These are phyloP conservation scores for Parachaetomium inaequale DNA, from an alignment of 495 filamentous ascomycete genomes.

Conservation along the genomic window DNA sequence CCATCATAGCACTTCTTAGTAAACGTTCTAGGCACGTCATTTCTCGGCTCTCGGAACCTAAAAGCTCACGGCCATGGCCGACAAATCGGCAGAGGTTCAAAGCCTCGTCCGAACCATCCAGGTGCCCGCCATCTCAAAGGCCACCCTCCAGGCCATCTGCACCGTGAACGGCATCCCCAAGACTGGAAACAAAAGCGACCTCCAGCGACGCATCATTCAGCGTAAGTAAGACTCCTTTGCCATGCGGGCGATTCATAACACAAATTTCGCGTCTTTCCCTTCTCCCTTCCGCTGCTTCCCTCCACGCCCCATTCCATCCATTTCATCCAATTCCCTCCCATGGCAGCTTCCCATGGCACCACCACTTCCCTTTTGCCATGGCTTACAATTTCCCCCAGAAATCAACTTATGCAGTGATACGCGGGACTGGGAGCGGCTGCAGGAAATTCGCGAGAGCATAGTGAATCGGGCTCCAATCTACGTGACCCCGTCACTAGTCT, in stretches of 20 bases:
- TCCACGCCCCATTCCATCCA: not conserved
- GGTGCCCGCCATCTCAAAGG: conserved; percentile 52
- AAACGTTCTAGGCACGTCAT: not conserved
- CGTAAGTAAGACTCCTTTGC: conserved; percentile 46
- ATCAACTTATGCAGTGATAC: conserved; percentile 17
- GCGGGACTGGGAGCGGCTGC: conserved; percentile 22
- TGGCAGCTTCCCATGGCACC: not conserved
- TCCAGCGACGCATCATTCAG: conserved; percentile 71
- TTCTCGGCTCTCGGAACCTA: not conserved
- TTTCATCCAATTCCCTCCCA: too few species aligned
- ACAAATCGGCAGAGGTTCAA: conserved; percentile 37
- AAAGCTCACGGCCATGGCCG: conserved; percentile 9
- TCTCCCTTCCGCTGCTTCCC: not conserved
- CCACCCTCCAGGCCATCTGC: conserved; percentile 69
- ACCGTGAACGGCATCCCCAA: conserved; percentile 63
- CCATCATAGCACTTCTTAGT: not conserved
- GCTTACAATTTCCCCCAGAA: conserved; percentile 18
- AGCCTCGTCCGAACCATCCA: conserved; percentile 33
- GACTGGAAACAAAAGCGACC: conserved; percentile 73
- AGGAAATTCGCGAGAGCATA: conserved; percentile 28
- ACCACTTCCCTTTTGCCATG: not conserved
- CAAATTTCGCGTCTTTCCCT: not conserved
- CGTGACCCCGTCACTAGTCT: conserved; percentile 6
- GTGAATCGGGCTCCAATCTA: conserved; percentile 12
- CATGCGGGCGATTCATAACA: not conserved